These are phyloP conservation scores for Dichotomopilus funicola DNA, from an alignment of 2,329 filamentous ascomycete species.

Conservation along the genomic window DNA sequence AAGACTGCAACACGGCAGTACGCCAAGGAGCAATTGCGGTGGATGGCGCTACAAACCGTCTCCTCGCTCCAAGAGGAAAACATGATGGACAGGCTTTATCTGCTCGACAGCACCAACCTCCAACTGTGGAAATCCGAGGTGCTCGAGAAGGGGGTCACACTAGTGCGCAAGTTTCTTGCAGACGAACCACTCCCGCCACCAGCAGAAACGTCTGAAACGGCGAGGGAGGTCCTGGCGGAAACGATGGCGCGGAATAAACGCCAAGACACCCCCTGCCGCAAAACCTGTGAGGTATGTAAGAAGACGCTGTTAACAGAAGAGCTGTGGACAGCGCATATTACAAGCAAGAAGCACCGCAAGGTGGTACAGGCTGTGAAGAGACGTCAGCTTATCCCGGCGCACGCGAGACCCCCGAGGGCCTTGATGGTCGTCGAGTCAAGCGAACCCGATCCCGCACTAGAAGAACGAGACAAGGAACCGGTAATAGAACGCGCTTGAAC, in stretches of 20 bases:
- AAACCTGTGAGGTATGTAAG: constrained; percentile 68
- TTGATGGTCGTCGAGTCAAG: constrained; percentile 5
- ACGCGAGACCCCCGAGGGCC: background rate
- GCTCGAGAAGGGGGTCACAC: constrained; percentile 52
- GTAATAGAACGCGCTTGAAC: background rate
- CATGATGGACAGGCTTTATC: constrained; percentile 56
- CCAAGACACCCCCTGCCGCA: constrained; percentile 50
- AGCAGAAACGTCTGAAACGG: constrained; percentile 40
- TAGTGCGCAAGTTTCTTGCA: constrained; percentile 59
- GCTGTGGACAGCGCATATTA: constrained; percentile 41
- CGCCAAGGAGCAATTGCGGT: constrained; percentile 74
- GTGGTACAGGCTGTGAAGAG: constrained; percentile 16
- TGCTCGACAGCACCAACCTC: constrained; percentile 74
- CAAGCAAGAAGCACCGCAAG: constrained; percentile 35
- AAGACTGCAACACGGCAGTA: constrained; percentile 84
- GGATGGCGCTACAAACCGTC: constrained; percentile 79
- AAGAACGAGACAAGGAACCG: background rate
- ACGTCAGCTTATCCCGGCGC: constrained; percentile 9
- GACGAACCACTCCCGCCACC: constrained; percentile 49
- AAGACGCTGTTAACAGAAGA: constrained; percentile 53
- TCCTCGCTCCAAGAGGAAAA: constrained; percentile 55
- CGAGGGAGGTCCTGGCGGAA: constrained; percentile 49
- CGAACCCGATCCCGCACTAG: background rate
- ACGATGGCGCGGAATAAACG: constrained; percentile 38
- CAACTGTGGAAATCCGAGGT: constrained; percentile 58